Evolutionary conservation across 768 basidiomycete genomes (phyloP).

Genomic region (Serendipita sp.): DNA sequence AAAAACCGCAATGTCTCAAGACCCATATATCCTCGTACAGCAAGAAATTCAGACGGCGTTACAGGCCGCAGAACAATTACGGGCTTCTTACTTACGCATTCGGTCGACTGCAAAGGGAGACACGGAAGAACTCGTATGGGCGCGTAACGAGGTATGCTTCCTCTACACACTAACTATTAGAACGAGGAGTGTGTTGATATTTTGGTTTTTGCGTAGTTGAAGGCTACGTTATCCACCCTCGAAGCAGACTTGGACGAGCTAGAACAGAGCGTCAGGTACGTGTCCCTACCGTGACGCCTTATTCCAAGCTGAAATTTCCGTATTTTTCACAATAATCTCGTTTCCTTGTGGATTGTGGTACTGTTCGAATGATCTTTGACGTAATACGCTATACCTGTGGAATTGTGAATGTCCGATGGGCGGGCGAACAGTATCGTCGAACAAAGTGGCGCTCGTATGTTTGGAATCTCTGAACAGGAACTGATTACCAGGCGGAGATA

Average conservation of each 20-base stretch:
- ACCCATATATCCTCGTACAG: constrained; percentile 80
- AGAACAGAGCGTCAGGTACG: constrained; percentile 84
- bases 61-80: constrained; percentile 51
- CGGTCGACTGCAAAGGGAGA: constrained; percentile 55
- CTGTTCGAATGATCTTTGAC: neutral
- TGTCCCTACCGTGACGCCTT: neutral
- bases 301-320: neutral
- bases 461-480: constrained; percentile 66
- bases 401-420: neutral
- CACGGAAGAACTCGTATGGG: constrained; percentile 69
- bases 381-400: too few relatives aligned
- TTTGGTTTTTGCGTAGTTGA: constrained; percentile 33
- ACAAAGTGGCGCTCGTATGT: constrained; percentile 63
- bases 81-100: constrained; percentile 64
- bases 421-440: constrained; percentile 61
- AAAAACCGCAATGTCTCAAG: constrained; percentile 19
- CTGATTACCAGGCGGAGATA: constrained; percentile 62
- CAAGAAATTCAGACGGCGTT: constrained; percentile 66
- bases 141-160: constrained; percentile 50
- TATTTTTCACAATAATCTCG: neutral
- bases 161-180: constrained; percentile 2
- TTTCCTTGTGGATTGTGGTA: neutral
- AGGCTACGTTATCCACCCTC: constrained; percentile 56
- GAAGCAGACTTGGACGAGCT: constrained; percentile 84
- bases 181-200: neutral